These are phyloP conservation scores for Beauveria brongniartii DNA, from an alignment of 2,329 filamentous ascomycete genomes.

Conservation along the genomic window DNA sequence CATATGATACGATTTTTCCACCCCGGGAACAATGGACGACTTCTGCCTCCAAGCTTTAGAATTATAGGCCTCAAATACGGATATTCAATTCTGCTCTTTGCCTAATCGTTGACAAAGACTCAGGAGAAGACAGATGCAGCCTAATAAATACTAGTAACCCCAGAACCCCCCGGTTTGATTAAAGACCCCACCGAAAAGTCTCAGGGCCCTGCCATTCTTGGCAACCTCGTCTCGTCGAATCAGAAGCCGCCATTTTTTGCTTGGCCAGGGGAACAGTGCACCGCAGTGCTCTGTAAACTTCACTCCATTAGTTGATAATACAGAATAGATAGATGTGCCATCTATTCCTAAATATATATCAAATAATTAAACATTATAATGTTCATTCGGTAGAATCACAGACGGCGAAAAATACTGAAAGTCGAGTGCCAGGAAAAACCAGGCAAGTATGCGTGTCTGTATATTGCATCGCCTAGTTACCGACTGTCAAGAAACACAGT, in stretches of 20 bases:
- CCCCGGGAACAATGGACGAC: too few relatives aligned
- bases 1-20: too few relatives aligned
- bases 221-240: background rate
- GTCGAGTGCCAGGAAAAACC: background rate
- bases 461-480: background rate
- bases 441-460: background rate
- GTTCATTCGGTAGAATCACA: too few relatives aligned
- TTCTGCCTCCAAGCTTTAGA: too few relatives aligned
- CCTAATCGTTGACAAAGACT: background rate
- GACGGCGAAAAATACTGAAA: too few relatives aligned
- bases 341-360: too few relatives aligned
- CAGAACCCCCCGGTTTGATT: constrained; percentile 2
- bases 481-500: background rate
- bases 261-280: background rate
- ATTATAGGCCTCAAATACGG: too few relatives aligned
- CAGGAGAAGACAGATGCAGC: background rate
- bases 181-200: background rate
- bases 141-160: background rate
- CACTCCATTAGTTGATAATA: too few relatives aligned
- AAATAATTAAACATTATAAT: too few relatives aligned
- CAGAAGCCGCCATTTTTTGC: background rate
- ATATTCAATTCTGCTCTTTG: too few relatives aligned
- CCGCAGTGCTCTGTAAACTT: too few relatives aligned
- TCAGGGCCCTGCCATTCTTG: background rate
- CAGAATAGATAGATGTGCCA: too few relatives aligned